Conservation (phyloP, 495 filamentous ascomycete genomes). For the Penicillium lagena region DNA sequence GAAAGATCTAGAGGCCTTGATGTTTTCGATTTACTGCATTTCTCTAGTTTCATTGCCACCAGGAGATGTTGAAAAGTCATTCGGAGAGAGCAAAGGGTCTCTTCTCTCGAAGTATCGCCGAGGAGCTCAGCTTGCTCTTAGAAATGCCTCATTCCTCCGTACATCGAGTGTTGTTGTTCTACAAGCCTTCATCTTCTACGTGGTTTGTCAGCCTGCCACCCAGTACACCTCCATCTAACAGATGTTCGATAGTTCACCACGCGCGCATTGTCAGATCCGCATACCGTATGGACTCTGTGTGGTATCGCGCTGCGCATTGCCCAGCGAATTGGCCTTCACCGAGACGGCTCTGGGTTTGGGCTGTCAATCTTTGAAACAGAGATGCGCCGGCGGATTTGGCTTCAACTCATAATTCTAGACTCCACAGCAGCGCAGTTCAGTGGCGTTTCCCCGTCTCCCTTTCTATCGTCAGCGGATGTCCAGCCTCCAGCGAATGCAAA, state of each 20-base stretch:
- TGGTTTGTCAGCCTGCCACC: constrained; percentile 16
- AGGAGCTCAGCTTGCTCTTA: constrained; percentile 38
- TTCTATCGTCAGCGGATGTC: constrained; percentile 17
- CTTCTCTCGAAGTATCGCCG: constrained; percentile 35
- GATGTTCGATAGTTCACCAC: constrained; percentile 16
- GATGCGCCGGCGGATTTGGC: constrained; percentile 38
- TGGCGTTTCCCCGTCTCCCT: constrained; percentile 16
- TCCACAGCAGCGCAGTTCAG: constrained; percentile 27
- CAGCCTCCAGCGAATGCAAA: constrained; percentile 46
- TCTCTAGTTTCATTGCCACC: constrained; percentile 32
- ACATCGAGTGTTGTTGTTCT: constrained; percentile 37
- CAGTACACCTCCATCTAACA: neutral
- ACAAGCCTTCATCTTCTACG: constrained; percentile 40
- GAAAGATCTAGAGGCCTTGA: constrained; percentile 35
- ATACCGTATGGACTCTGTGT: constrained; percentile 36
- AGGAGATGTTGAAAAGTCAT: constrained; percentile 30
- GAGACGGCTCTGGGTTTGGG: constrained; percentile 28
- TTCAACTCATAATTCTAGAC: constrained; percentile 30
- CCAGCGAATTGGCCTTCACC: constrained; percentile 40
- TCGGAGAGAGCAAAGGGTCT: constrained; percentile 32
- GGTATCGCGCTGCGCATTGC: constrained; percentile 36
- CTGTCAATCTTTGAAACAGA: constrained; percentile 39
- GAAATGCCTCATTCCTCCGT: constrained; percentile 38
- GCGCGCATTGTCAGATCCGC: constrained; percentile 28
- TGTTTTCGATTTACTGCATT: constrained; percentile 45